Evolutionary conservation across 495 filamentous ascomycete genomes (phyloP).

Genomic region (Apiosordaria backusii): DNA sequence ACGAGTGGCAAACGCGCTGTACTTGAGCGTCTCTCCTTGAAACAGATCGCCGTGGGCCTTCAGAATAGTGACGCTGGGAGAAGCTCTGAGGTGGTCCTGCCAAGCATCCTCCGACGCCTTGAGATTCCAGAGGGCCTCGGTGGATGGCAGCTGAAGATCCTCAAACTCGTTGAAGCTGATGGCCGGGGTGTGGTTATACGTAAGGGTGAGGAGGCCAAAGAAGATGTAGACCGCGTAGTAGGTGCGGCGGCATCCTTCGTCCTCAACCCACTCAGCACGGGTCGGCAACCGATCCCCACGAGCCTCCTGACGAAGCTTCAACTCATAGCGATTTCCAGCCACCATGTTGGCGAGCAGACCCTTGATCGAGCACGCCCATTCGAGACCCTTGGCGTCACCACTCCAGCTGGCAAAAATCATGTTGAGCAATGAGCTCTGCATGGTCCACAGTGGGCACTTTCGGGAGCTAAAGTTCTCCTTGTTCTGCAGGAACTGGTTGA

Average conservation of each 20-base stretch:
- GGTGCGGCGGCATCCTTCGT: slow-evolving; percentile 92
- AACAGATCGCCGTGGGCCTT: slow-evolving; percentile 93
- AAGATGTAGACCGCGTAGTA: slow-evolving; percentile 99
- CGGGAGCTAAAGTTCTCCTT: slow-evolving; percentile 99
- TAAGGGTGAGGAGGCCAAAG: slow-evolving; percentile 92
- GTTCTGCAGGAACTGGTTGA: slow-evolving; percentile 95
- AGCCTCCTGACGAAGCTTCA: slow-evolving; percentile 86
- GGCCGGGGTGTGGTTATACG: slow-evolving; percentile 94
- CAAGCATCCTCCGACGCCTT: slow-evolving; percentile 78
- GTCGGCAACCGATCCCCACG: slow-evolving; percentile 73
- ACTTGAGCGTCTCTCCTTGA: slow-evolving; percentile 84
- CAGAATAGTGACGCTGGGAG: slow-evolving; percentile 77
- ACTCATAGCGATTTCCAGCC: slow-evolving; percentile 91
- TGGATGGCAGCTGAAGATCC: slow-evolving; percentile 84
- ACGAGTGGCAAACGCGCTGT: slow-evolving; percentile 95
- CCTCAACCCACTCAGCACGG: slow-evolving; percentile 91
- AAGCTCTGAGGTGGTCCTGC: slow-evolving; percentile 68
- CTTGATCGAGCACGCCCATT: slow-evolving; percentile 99
- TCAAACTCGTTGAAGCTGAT: slow-evolving; percentile 99
- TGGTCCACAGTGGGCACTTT: slow-evolving; percentile 95
- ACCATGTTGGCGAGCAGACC: slow-evolving; percentile 98
- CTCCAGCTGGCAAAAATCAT: slow-evolving; percentile 99
- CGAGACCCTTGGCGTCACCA: slow-evolving; percentile 92
- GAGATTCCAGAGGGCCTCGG: slow-evolving; percentile 91
- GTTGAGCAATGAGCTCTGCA: slow-evolving; percentile 93